Conservation (phyloP, 2,329 filamentous ascomycete genomes). For the Fusarium bulbicola region DNA sequence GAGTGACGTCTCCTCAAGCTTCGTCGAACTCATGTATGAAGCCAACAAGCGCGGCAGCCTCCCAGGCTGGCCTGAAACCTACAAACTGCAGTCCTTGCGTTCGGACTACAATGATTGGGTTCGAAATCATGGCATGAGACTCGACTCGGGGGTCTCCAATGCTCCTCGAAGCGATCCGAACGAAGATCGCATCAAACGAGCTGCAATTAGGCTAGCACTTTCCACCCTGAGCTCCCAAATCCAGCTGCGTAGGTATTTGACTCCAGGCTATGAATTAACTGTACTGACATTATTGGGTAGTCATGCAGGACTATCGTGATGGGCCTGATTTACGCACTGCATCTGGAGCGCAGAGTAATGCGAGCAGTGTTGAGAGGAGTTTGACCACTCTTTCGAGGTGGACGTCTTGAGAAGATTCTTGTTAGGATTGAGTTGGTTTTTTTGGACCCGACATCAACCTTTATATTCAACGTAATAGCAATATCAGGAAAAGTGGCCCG, state of each 20-base stretch:
- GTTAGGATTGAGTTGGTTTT: not conserved
- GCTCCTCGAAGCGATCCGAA: not conserved
- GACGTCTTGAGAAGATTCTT: not conserved
- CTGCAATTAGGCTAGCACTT: not conserved
- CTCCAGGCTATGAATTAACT: not conserved
- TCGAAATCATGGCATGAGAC: not conserved
- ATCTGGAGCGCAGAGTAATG: not conserved
- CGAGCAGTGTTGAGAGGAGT: not conserved
- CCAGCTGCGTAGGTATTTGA: not conserved
- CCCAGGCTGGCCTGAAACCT: not conserved
- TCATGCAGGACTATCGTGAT: not conserved
- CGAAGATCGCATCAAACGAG: not conserved
- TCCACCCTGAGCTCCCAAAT: not conserved
- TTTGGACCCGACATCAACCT: not conserved
- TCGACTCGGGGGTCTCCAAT: not conserved
- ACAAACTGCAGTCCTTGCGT: not conserved
- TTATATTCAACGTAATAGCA: not conserved
- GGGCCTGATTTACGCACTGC: not conserved
- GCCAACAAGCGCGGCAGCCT: not conserved
- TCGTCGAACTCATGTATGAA: not conserved
- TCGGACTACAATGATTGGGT: not conserved
- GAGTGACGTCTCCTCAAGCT: not conserved
- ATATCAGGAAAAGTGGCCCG: not conserved
- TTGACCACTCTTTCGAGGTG: not conserved
- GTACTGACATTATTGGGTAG: not conserved